Percentiles rank a stretch among this genome's conserved stretches.
phyloP scores from a whole-genome alignment of 2,329 filamentous ascomycete species.

The Alternaria panax region DNA sequence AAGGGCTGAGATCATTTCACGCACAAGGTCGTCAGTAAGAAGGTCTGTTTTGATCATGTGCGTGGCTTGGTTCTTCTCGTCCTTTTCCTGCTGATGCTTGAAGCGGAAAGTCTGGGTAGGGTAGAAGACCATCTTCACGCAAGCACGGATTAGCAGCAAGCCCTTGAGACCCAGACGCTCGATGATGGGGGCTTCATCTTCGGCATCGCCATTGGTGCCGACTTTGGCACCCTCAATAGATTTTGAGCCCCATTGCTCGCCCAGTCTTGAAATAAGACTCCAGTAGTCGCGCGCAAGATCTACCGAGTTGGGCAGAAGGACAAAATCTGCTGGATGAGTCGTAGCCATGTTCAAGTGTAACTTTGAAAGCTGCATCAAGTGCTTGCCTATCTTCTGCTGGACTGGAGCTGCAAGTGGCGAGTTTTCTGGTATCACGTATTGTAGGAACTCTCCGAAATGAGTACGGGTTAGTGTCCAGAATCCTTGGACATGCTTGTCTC shows the following conservation, averaged over 20 bases:
- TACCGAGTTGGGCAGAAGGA: conserved; percentile 79
- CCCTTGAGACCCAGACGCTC: conserved; percentile 86
- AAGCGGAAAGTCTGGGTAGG: conserved; percentile 85
- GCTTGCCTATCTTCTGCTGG: conserved; percentile 76
- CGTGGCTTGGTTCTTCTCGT: conserved; percentile 75
- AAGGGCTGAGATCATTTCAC: conserved; percentile 82
- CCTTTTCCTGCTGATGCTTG: conserved; percentile 74
- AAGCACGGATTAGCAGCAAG: conserved; percentile 80
- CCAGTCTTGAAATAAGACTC: conserved; percentile 78
- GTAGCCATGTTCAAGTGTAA: conserved; percentile 87
- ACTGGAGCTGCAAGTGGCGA: conserved; percentile 58
- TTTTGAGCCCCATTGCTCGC: conserved; percentile 72
- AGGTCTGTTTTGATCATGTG: conserved; percentile 75
- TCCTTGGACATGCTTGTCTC: conserved; percentile 75
- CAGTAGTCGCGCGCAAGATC: conserved; percentile 84
- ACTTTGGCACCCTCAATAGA: conserved; percentile 51
- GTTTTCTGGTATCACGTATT: conserved; percentile 66
- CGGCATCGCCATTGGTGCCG: conserved; percentile 56
- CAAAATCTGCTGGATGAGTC: conserved; percentile 81
- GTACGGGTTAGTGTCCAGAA: conserved; percentile 83
- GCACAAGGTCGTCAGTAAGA: conserved; percentile 77
- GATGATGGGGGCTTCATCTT: conserved; percentile 64
- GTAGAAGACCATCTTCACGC: conserved; percentile 83
- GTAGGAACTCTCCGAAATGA: conserved; percentile 76
- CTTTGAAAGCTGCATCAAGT: conserved; percentile 89